These are phyloP conservation scores for Henckelia pumila DNA, from an alignment of 257 asterid species.

Conservation along the genomic window DNA sequence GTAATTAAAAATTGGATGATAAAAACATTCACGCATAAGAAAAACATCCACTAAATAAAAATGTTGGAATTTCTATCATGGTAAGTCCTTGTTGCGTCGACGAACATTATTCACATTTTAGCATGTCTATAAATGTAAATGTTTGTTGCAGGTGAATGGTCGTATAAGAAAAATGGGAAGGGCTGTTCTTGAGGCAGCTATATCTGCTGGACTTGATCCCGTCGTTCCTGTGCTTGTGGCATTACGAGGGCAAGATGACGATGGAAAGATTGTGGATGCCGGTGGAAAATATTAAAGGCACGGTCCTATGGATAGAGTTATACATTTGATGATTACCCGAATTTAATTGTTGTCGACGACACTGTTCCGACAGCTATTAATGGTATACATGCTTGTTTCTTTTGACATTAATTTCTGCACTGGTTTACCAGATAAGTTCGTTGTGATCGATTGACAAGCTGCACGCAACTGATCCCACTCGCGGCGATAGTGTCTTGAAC, in stretches of 20 bases:
- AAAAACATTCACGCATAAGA: no score
- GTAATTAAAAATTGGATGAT: no score
- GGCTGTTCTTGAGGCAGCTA: constrained; percentile 59
- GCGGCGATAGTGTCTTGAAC: no score
- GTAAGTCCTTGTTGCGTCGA: background rate
- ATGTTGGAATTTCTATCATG: background rate
- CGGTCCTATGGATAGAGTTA: constrained; percentile 42
- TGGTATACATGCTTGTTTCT: background rate
- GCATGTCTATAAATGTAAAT: background rate
- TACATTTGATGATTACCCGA: constrained; percentile 41
- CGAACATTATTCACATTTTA: background rate
- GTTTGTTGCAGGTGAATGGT: constrained; percentile 46
- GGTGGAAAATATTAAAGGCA: constrained; percentile 45
- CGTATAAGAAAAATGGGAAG: constrained; percentile 62
- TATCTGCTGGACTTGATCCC: constrained; percentile 50
- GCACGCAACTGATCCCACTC: no score
- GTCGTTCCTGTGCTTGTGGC: constrained; percentile 47
- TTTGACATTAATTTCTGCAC: no score
- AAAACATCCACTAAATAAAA: no score
- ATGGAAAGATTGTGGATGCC: constrained; percentile 41
- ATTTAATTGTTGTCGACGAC: constrained; percentile 54
- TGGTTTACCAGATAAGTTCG: no score
- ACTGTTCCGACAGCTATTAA: constrained; percentile 52
- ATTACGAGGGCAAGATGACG: constrained; percentile 44
- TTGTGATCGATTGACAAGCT: no score